These are phyloP conservation scores for Trametes cinnabarina DNA, from an alignment of 768 basidiomycete genomes.

Conservation along the genomic window DNA sequence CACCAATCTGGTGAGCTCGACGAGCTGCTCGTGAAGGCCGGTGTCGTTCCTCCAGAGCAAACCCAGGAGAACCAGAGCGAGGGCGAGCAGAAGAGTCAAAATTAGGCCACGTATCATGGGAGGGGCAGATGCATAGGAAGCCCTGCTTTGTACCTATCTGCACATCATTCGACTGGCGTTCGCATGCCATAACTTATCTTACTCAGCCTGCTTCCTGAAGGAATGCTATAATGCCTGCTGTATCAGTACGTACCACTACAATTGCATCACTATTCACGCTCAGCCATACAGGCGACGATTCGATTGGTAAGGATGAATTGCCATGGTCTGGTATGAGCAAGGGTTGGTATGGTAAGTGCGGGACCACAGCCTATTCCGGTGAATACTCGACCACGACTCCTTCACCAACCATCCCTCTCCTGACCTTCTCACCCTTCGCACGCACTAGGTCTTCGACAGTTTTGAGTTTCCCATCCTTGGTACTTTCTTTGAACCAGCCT, in stretches of 20 bases:
- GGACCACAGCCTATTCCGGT: conserved; percentile 23
- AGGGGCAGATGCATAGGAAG: neutral
- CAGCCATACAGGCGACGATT: too few species aligned
- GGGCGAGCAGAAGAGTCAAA: conserved; percentile 4
- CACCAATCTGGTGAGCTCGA: conserved; percentile 95
- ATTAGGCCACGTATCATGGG: conserved; percentile 10
- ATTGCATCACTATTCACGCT: too few species aligned
- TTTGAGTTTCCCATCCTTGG: conserved; percentile 63
- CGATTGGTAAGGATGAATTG: too few species aligned
- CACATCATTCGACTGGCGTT: neutral
- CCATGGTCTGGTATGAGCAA: too few species aligned
- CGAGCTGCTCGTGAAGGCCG: conserved; percentile 67
- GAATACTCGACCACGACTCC: conserved; percentile 58
- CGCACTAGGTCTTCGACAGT: conserved; percentile 83
- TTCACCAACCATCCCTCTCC: conserved; percentile 39
- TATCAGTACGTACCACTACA: conserved; percentile 12
- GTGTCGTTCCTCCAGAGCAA: conserved; percentile 56
- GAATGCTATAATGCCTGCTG: neutral
- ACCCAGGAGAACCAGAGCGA: conserved; percentile 2
- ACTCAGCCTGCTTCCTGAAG: neutral
- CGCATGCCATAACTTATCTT: neutral
- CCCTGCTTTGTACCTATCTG: neutral
- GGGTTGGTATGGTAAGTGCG: too few species aligned
- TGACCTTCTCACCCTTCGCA: conserved; percentile 75
- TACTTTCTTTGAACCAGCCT: conserved; percentile 88